A percentile compares a stretch with the other conserved stretches of the same genome.
phyloP scores from a whole-genome alignment of 768 basidiomycete species.

The Termitomyces sp. region DNA sequence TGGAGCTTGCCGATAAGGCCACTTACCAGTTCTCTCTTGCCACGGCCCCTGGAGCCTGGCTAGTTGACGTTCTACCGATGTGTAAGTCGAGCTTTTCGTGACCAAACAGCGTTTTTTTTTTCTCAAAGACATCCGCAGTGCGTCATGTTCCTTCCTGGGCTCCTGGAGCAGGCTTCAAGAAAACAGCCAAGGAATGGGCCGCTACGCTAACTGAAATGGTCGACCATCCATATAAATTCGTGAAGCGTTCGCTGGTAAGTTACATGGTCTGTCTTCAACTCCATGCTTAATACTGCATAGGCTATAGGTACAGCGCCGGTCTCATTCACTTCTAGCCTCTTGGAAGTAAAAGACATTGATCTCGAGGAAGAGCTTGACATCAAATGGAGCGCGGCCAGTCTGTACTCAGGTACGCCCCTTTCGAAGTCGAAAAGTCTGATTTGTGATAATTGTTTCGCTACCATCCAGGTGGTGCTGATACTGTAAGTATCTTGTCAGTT shows the following conservation, averaged over 20 bases:
- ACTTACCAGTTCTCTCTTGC: slow-evolving; percentile 50
- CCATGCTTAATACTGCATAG: slow-evolving; percentile 24
- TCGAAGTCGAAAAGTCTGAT: not conserved
- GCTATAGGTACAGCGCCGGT: slow-evolving; percentile 48
- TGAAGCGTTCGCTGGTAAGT: slow-evolving; percentile 55
- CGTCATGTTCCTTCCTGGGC: slow-evolving; percentile 57
- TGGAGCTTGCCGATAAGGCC: slow-evolving; percentile 46
- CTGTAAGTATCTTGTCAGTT: slow-evolving; percentile 27
- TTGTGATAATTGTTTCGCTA: slow-evolving; percentile 5
- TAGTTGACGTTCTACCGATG: slow-evolving; percentile 46
- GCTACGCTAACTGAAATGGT: slow-evolving; percentile 50
- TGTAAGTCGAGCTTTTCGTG: slow-evolving; percentile 23
- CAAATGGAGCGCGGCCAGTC: slow-evolving; percentile 60
- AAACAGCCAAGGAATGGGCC: slow-evolving; percentile 46
- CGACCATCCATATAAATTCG: slow-evolving; percentile 47
- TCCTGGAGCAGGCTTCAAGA: slow-evolving; percentile 55
- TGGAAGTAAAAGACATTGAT: slow-evolving; percentile 44
- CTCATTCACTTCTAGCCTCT: slow-evolving; percentile 54
- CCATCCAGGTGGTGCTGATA: slow-evolving; percentile 49
- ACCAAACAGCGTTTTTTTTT: not conserved
- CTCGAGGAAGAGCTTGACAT: slow-evolving; percentile 55
- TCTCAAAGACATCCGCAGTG: slow-evolving; percentile 28
- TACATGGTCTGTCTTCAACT: slow-evolving; percentile 2
- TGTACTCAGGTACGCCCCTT: slow-evolving; percentile 38
- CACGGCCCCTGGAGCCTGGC: slow-evolving; percentile 44